Evolutionary conservation across 495 filamentous ascomycete genomes (phyloP).

Genomic region (Penicillium diatomitis): DNA sequence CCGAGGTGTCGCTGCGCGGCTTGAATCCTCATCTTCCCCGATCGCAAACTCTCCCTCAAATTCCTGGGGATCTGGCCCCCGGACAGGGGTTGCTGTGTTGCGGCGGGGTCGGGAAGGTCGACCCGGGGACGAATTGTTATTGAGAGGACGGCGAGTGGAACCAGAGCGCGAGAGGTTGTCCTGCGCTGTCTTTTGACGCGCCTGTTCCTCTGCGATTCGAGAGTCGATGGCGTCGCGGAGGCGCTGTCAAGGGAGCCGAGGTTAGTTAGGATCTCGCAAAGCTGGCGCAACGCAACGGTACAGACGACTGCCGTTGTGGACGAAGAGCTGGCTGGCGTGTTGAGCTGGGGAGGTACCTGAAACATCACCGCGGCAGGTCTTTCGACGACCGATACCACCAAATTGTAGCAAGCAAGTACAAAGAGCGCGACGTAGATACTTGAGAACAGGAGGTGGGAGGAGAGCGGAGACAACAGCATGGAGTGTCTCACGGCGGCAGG

Average conservation of each 20-base stretch:
- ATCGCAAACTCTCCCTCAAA: slow-evolving; percentile 78
- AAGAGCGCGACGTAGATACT: slow-evolving; percentile 13
- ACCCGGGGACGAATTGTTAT: slow-evolving; percentile 44
- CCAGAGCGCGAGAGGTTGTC: slow-evolving; percentile 40
- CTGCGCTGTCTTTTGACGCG: slow-evolving; percentile 53
- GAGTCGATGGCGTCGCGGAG: slow-evolving; percentile 79
- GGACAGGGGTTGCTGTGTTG: slow-evolving; percentile 44
- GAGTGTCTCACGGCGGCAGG: neutral
- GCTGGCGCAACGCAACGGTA: neutral
- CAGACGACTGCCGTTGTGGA: neutral
- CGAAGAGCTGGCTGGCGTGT: neutral
- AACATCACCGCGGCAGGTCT: slow-evolving; percentile 38
- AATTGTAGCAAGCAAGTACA: slow-evolving; percentile 15
- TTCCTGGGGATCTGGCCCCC: slow-evolving; percentile 67
- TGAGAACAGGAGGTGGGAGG: slow-evolving; percentile 11
- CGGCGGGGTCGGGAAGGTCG: slow-evolving; percentile 41
- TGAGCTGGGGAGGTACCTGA: slow-evolving; percentile 26
- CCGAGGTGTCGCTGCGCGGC: slow-evolving; percentile 46
- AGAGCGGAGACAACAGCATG: slow-evolving; percentile 18
- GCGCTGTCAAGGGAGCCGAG: slow-evolving; percentile 42
- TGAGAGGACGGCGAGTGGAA: slow-evolving; percentile 41
- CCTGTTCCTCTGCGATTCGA: slow-evolving; percentile 83
- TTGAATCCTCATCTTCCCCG: slow-evolving; percentile 61
- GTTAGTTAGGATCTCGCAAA: neutral
- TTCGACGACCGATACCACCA: slow-evolving; percentile 24